phyloP scores from a whole-genome alignment of 2,329 filamentous ascomycete species.

The Cordyceps pruinosa region DNA sequence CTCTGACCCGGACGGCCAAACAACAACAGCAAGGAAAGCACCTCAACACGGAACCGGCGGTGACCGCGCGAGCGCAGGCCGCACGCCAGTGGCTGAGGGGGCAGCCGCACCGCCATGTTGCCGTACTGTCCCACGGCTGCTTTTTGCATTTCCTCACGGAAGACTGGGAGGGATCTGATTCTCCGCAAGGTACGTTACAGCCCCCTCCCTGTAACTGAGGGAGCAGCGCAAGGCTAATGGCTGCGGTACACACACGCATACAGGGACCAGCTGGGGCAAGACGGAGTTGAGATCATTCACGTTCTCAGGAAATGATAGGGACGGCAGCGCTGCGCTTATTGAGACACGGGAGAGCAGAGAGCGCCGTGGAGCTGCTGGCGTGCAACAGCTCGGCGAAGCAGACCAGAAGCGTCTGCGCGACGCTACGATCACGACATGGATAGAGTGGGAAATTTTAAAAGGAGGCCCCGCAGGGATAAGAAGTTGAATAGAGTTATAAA shows the following conservation, averaged over 20 bases:
- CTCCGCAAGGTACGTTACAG: constrained; percentile 25
- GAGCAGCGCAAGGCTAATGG: background rate
- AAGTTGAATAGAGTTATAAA: background rate
- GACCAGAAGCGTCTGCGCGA: constrained; percentile 32
- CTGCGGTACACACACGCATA: background rate
- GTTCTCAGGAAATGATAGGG: constrained; percentile 41
- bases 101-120: constrained; percentile 50
- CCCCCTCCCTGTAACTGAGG: no score
- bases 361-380: constrained; percentile 22
- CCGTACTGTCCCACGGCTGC: constrained; percentile 68
- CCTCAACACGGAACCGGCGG: constrained; percentile 34
- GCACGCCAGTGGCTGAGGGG: constrained; percentile 49
- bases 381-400: constrained; percentile 30
- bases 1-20: background rate
- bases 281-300: constrained; percentile 57
- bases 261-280: constrained; percentile 61
- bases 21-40: constrained; percentile 25
- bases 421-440: background rate
- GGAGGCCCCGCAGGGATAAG: background rate
- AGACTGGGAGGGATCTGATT: constrained; percentile 55
- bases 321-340: constrained; percentile 8
- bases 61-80: constrained; percentile 48
- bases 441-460: background rate
- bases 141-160: constrained; percentile 72
- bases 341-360: background rate